Percentiles rank a stretch among this genome's conserved stretches.
Conservation (phyloP, 2,329 filamentous ascomycete species). For the Cordyceps cicadae region DNA sequence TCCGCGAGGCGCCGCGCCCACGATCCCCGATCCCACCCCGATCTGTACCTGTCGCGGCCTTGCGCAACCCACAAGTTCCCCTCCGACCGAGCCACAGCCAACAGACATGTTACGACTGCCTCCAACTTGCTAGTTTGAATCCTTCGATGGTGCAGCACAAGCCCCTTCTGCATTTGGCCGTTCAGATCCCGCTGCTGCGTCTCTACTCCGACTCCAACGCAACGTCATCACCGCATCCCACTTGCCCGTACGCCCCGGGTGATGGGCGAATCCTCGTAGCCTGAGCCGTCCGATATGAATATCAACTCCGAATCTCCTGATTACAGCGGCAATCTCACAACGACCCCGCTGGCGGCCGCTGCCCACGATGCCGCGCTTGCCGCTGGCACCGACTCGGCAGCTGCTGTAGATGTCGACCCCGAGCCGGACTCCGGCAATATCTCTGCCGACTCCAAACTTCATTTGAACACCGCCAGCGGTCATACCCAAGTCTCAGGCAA, state of each 20-base stretch:
- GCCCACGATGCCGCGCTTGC: slow-evolving; percentile 13
- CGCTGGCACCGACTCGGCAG: slow-evolving; percentile 13
- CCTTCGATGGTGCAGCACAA: background rate
- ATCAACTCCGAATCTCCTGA: background rate
- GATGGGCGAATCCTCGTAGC: slow-evolving; percentile 1
- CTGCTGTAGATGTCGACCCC: slow-evolving; percentile 8
- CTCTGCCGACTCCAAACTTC: slow-evolving; percentile 12
- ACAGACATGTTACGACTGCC: slow-evolving; percentile 8
- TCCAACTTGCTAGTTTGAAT: background rate
- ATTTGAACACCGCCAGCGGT: slow-evolving; percentile 12
- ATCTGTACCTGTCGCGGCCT: background rate
- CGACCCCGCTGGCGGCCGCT: background rate
- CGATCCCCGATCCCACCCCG: slow-evolving; percentile 3
- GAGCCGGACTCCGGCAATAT: slow-evolving; percentile 14
- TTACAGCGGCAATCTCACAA: background rate
- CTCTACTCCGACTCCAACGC: background rate
- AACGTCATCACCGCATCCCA: background rate
- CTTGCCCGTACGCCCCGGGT: background rate
- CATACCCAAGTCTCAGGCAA: slow-evolving; percentile 3
- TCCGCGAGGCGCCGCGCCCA: background rate
- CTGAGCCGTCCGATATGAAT: slow-evolving; percentile 5
- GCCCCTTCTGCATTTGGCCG: background rate
- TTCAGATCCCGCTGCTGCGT: background rate
- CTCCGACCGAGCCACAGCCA: background rate
- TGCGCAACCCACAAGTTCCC: background rate